Percentiles rank a stretch among this genome's conserved stretches.
Evolutionary conservation across 352 stramenopile genomes (phyloP).

Genomic region (Pythium biforme): DNA sequence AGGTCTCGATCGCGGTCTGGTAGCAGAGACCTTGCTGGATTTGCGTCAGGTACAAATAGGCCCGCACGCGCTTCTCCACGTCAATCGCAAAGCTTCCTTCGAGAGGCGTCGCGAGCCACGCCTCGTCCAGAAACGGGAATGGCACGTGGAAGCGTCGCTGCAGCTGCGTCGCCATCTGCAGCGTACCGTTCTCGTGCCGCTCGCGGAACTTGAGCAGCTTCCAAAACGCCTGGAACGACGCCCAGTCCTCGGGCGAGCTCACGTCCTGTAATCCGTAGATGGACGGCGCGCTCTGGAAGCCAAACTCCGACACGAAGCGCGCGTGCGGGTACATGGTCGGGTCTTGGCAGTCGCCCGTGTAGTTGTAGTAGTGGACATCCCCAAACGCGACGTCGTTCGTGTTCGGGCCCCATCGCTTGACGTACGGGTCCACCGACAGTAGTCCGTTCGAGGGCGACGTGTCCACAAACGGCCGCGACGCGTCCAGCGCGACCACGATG

Average conservation of each 20-base stretch:
- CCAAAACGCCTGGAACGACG: conserved; percentile 73
- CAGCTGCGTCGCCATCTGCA: conserved; percentile 72
- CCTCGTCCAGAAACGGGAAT: conserved; percentile 59
- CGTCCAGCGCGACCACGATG: conserved; percentile 47
- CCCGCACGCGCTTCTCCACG: conserved; percentile 40
- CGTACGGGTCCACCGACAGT: conserved; percentile 69
- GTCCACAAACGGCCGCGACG: conserved; percentile 73
- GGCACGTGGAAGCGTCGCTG: conserved; percentile 66
- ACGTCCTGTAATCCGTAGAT: conserved; percentile 49
- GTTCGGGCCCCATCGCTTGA: conserved; percentile 75
- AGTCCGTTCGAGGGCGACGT: conserved; percentile 86
- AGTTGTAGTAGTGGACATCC: conserved; percentile 89
- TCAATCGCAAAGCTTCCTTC: conserved; percentile 1
- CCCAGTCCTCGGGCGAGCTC: conserved; percentile 48
- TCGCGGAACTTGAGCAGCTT: conserved; percentile 76
- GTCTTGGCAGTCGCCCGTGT: conserved; percentile 75
- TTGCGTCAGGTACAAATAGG: conserved; percentile 75
- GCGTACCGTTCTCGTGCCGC: conserved; percentile 74
- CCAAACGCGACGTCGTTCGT: conserved; percentile 59
- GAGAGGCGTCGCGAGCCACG: conserved; percentile 39
- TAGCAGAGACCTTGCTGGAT: conserved; percentile 82
- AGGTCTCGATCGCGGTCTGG: conserved; percentile 68
- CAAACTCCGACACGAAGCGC: conserved; percentile 87
- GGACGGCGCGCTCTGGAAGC: conserved; percentile 81
- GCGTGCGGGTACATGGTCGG: conserved; percentile 62